Conservation (phyloP, 768 basidiomycete genomes). For the Kondoa subrosea region DNA sequence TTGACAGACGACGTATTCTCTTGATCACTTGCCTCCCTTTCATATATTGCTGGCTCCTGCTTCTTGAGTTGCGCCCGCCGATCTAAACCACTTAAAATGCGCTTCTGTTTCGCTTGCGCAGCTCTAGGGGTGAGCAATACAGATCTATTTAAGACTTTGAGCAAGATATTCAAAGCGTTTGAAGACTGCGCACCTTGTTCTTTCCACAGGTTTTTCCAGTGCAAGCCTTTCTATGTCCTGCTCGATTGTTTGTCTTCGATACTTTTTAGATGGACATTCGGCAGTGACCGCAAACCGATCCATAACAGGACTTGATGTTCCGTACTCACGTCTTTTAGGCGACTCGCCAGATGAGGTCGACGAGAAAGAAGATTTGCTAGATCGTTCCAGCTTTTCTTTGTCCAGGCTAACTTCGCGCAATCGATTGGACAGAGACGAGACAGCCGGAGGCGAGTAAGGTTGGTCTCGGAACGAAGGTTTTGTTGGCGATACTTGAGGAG, state of each 20-base stretch:
- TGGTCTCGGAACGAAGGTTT: not conserved
- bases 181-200: not conserved
- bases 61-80: not conserved
- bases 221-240: conserved; percentile 20
- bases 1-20: not conserved
- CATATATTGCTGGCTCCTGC: not conserved
- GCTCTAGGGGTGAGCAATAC: conserved; percentile 10
- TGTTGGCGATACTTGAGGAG: not conserved
- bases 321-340: not conserved
- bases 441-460: not conserved
- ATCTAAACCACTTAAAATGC: not conserved
- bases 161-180: not conserved
- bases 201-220: conserved; percentile 13
- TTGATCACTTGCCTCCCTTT: not conserved
- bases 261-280: conserved; percentile 11
- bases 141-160: not conserved
- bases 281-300: not conserved
- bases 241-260: conserved; percentile 23
- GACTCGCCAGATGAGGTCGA: not conserved
- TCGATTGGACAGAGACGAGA: not conserved
- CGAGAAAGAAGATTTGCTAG: not conserved
- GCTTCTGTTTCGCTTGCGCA: conserved; percentile 6
- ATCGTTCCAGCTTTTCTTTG: not conserved
- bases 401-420: not conserved
- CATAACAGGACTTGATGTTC: not conserved